These are phyloP conservation scores for Torrubiellomyces zombiae DNA, from an alignment of 2,329 filamentous ascomycete genomes.

Conservation along the genomic window DNA sequence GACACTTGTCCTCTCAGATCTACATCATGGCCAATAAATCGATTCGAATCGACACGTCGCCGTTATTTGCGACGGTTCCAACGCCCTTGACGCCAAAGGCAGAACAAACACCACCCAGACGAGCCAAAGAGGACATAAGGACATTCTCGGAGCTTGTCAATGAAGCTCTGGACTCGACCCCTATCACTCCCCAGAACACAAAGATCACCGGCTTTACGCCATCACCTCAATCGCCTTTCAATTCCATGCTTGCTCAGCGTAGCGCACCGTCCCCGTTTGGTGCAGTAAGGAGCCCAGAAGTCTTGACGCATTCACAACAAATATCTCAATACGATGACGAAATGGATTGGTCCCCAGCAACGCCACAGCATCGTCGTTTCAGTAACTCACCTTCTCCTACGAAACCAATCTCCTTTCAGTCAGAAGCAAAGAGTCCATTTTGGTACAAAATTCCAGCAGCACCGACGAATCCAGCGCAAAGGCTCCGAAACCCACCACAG, in stretches of 20 bases:
- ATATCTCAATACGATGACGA: conserved; percentile 29
- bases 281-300: conserved; percentile 5
- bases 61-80: conserved; percentile 25
- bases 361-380: conserved; percentile 38
- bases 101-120: conserved; percentile 9
- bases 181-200: conserved; percentile 4
- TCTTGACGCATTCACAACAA: conserved; percentile 4
- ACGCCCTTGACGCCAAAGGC: conserved; percentile 11
- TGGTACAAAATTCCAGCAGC: conserved; percentile 55
- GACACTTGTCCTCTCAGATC: conserved; percentile 21
- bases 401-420: conserved; percentile 25
- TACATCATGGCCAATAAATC: conserved; percentile 25
- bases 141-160: conserved; percentile 25
- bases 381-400: conserved; percentile 22
- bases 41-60: conserved; percentile 39
- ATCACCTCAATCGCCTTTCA: conserved; percentile 3
- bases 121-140: conserved; percentile 16
- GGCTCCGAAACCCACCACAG: conserved; percentile 43
- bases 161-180: conserved; percentile 14
- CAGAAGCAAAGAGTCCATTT: conserved; percentile 35
- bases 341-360: conserved; percentile 61
- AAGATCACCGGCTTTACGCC: conserved; percentile 7
- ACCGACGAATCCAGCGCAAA: conserved; percentile 48
- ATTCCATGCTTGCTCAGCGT: neutral
- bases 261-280: conserved; percentile 5